Percentiles rank a stretch among this genome's conserved stretches.
These are phyloP conservation scores for Penicillium sumatraense DNA, from an alignment of 2,329 filamentous ascomycete species.

Conservation along the genomic window DNA sequence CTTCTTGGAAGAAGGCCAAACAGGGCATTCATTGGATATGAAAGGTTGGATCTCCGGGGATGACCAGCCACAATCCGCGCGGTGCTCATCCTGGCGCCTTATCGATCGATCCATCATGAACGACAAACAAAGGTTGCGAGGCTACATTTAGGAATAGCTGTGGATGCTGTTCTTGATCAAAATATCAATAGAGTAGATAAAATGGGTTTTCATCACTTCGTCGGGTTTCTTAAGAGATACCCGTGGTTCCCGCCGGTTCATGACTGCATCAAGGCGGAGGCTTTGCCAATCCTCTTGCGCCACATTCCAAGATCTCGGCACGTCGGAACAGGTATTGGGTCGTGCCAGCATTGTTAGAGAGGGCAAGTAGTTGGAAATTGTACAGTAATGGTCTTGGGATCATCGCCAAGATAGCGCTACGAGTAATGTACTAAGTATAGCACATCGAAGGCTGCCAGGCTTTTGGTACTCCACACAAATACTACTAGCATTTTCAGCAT, in stretches of 20 bases:
- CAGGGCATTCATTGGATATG: background rate
- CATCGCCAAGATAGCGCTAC: background rate
- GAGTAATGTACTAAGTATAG: too few species aligned
- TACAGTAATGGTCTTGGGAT: background rate
- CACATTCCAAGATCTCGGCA: slow-evolving; percentile 22
- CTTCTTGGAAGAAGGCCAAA: background rate
- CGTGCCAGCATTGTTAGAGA: background rate
- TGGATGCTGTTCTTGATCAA: background rate
- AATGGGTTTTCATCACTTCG: background rate
- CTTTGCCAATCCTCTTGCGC: slow-evolving; percentile 19
- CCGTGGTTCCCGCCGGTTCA: slow-evolving; percentile 18
- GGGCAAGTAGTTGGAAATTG: background rate
- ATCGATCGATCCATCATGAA: background rate
- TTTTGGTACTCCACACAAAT: background rate
- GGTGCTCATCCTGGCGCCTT: background rate
- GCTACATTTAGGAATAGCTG: background rate
- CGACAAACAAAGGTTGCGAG: background rate
- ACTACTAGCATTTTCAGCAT: too few species aligned
- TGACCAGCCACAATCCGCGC: background rate
- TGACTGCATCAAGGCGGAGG: slow-evolving; percentile 16
- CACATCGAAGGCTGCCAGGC: too few species aligned
- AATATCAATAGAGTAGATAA: background rate
- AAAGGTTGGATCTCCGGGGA: background rate
- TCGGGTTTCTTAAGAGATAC: background rate
- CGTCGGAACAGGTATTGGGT: slow-evolving; percentile 8